Conservation (phyloP, 805 yeast genomes). For the Nakazawaea pomicola region DNA sequence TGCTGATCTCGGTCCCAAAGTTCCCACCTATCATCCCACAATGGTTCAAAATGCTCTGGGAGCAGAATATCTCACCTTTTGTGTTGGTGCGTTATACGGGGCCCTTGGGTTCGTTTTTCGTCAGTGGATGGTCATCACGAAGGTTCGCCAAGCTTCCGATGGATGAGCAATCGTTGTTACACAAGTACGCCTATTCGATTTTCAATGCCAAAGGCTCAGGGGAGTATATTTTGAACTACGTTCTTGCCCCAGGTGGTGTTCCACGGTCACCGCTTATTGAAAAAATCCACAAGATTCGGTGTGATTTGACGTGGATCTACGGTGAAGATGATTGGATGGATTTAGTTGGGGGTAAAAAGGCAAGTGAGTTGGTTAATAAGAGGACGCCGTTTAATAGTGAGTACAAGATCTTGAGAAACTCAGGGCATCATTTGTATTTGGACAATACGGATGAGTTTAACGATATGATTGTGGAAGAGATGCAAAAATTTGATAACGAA, state of each 20-base stretch:
- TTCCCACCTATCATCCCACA: slow-evolving; percentile 50
- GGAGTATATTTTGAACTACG: slow-evolving; percentile 81
- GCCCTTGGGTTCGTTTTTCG: slow-evolving; percentile 77
- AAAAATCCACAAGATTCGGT: slow-evolving; percentile 45
- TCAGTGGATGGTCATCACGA: slow-evolving; percentile 85
- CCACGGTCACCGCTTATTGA: slow-evolving; percentile 70
- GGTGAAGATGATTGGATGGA: slow-evolving; percentile 76
- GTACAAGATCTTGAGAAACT: slow-evolving; percentile 35
- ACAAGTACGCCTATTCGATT: slow-evolving; percentile 75
- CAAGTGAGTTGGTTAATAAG: slow-evolving; percentile 31
- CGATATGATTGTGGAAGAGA: slow-evolving; percentile 41
- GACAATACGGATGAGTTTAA: slow-evolving; percentile 60
- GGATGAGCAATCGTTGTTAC: slow-evolving; percentile 50
- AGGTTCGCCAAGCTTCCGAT: slow-evolving; percentile 60
- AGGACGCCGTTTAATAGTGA: slow-evolving; percentile 18
- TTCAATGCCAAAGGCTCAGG: slow-evolving; percentile 90
- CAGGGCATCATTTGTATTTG: slow-evolving; percentile 78
- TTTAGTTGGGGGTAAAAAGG: slow-evolving; percentile 38
- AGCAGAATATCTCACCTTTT: slow-evolving; percentile 75
- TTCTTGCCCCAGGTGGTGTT: slow-evolving; percentile 86
- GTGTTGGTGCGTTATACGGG: slow-evolving; percentile 71
- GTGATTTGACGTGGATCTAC: slow-evolving; percentile 77
- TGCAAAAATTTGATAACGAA: slow-evolving; percentile 38
- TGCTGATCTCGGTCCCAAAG: slow-evolving; percentile 61
- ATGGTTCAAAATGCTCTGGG: slow-evolving; percentile 83